Conservation (phyloP, 2,329 filamentous ascomycete species). For the Zasmidium cellare region DNA sequence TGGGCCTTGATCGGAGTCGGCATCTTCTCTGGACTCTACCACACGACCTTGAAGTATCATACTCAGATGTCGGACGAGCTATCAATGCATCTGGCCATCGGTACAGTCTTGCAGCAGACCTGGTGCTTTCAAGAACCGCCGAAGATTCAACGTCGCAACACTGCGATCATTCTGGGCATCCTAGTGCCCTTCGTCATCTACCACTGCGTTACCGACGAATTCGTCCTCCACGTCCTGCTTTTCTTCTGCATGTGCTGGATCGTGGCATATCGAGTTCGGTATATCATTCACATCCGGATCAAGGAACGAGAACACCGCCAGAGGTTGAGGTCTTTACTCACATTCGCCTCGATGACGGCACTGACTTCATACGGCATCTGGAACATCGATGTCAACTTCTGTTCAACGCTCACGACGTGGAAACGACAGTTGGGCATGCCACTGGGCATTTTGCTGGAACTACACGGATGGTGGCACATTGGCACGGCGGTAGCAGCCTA, state of each 20-base stretch:
- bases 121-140: constrained; percentile 27
- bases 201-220: constrained; percentile 32
- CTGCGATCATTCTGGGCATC: constrained; percentile 25
- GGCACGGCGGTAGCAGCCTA: constrained; percentile 59
- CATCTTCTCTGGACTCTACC: constrained; percentile 26
- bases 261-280: constrained; percentile 17
- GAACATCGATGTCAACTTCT: constrained; percentile 77
- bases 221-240: constrained; percentile 26
- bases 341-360: constrained; percentile 16
- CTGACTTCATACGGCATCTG: constrained; percentile 67
- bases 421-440: constrained; percentile 69
- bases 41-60: constrained; percentile 29
- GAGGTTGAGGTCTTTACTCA: constrained; percentile 44
- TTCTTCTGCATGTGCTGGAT: constrained; percentile 29
- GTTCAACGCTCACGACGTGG: constrained; percentile 64
- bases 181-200: constrained; percentile 29
- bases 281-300: constrained; percentile 21
- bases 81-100: constrained; percentile 31
- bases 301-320: constrained; percentile 18
- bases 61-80: constrained; percentile 32
- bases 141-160: constrained; percentile 22
- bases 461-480: constrained; percentile 74
- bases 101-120: constrained; percentile 24
- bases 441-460: constrained; percentile 73
- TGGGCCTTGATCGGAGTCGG: constrained; percentile 28